Base-by-base conservation (phyloP, 768 basidiomycete genomes). In the Leccinum broughii region DNA sequence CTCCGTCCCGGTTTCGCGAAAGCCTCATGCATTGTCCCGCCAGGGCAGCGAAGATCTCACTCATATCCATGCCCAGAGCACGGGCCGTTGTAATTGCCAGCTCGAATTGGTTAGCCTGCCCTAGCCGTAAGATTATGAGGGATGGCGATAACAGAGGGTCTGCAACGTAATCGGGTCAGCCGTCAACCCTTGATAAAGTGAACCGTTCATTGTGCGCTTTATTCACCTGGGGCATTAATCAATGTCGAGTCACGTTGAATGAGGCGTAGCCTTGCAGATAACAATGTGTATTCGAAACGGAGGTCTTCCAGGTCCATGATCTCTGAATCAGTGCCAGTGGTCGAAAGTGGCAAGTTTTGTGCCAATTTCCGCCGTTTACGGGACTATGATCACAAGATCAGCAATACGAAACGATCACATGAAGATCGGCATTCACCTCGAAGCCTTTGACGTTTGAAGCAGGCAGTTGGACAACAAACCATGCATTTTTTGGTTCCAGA, bases 41-140 rank as follows among this genome's bases (percentile, higher is more conserved):
- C 62, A 98, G 76, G 62, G 85, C 81, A 46, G 84, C 83, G 69
- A 98, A 96, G 11, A 96, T 68, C 62, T 93, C 89, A 3, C 87
- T 85, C 90, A 98, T 92, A 72, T 97, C 93, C 46, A 93, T 85
- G 35, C 85, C 80, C 46, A 97, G 82, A 50, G 83, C 84, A 35
- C 84, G 82, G 3, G 93, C 95, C 30, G 87, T 83, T 6, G 85
- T 75, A 73, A 96, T 83, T 3, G 96, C 96, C 55, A 83, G 78
- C 65, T 87, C 90, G 74, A 91, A 95, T 64, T 84, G 82, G 62
- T 88, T 91, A 49, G 82, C 77, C 70, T 97, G 91, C 5, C 89
- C 86, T 55, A 95, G 81, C 62, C 89, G 80, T 65, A 91, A 78
- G 32, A 98, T 84, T 58, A 95, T 85, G 58, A 90, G 83, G 20